Percentiles rank a stretch among this genome's conserved stretches.
Conservation (phyloP, 805 yeast genomes). For the Ascoidea rubescens region DNA sequence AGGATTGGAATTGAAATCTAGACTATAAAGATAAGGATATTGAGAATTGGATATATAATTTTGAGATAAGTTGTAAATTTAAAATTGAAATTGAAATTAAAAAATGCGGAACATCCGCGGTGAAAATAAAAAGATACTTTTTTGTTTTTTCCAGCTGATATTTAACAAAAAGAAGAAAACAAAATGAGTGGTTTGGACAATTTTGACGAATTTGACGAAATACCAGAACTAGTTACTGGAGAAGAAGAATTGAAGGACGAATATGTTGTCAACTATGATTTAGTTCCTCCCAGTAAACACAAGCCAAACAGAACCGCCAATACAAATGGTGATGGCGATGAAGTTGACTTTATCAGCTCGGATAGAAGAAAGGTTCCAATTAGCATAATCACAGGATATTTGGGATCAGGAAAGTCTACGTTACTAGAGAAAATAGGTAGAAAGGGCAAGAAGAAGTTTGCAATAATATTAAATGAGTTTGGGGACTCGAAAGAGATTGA, state of each 20-base stretch:
- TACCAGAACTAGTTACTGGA: background rate
- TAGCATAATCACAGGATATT: slow-evolving; percentile 85
- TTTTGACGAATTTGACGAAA: background rate
- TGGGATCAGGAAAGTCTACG: slow-evolving; percentile 92
- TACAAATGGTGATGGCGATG: background rate
- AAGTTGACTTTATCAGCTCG: background rate
- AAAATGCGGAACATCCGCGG: too few species aligned
- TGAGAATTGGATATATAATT: too few species aligned
- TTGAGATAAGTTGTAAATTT: too few species aligned
- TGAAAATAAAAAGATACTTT: too few species aligned
- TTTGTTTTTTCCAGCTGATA: too few species aligned
- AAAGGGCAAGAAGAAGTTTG: slow-evolving; percentile 59
- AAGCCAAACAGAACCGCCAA: background rate
- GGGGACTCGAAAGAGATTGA: slow-evolving; percentile 88
- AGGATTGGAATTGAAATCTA: too few species aligned
- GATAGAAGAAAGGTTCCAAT: slow-evolving; percentile 54
- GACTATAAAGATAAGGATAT: too few species aligned
- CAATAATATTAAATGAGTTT: slow-evolving; percentile 85
- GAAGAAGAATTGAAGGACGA: background rate
- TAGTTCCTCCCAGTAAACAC: slow-evolving; percentile 3
- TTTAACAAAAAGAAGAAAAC: too few species aligned
- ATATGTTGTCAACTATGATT: background rate
- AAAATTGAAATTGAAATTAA: too few species aligned
- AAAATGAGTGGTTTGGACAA: background rate
- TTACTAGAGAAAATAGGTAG: slow-evolving; percentile 61